Base-by-base conservation (phyloP, 139 green algal species). In the Chlamydomonas sphaeroides region DNA sequence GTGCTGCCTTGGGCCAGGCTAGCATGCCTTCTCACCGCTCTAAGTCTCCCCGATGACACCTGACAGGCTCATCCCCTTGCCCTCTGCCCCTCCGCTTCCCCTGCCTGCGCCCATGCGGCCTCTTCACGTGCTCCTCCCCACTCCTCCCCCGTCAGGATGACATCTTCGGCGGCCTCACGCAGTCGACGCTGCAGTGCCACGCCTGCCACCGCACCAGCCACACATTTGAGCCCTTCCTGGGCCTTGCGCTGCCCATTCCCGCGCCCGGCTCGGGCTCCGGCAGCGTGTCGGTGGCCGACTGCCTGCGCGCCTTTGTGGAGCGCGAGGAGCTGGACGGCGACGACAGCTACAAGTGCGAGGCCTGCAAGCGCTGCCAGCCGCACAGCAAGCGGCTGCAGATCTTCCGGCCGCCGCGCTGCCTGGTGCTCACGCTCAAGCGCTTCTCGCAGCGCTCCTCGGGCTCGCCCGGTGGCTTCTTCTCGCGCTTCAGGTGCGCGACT, bases 201-300 rank as follows among this genome's bases (percentile, higher is more conserved):
- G 70, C 35, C 23, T 97, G 94, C 80, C 42, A 79, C 7, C 69
- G 76, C 28, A 21, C 79, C 25, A 92, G 81, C 79, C 90, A 96
- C 86, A 94, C 91, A 76, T 97, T 97, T 75, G 94, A 97, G 59
- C 84, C 91, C 7, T 95, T 95, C 65, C 70, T 96, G 66, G 94
- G 95, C 76, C 88, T 97, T 15, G 90, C 87, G 25, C n/a, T 97
- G 68, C 92, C 94, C 41, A 85, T 97, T 38, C 93, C 93, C 0
- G 8, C 53, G 18, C 25, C 70, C 1, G 42, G n/a, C 36, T 17
- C 17, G 33, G 32, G 15, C 42, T 30, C 11, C 10, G 68, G 45
- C 45, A 5, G 5, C 5, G 65, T 84, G 35, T 76, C 65, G 3
- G 77, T 84, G 3, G 65, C 65, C 15, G 77, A 92, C 62, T 94